Base-by-base conservation (phyloP, 257 asterid species). In the Forsythia suspensa region DNA sequence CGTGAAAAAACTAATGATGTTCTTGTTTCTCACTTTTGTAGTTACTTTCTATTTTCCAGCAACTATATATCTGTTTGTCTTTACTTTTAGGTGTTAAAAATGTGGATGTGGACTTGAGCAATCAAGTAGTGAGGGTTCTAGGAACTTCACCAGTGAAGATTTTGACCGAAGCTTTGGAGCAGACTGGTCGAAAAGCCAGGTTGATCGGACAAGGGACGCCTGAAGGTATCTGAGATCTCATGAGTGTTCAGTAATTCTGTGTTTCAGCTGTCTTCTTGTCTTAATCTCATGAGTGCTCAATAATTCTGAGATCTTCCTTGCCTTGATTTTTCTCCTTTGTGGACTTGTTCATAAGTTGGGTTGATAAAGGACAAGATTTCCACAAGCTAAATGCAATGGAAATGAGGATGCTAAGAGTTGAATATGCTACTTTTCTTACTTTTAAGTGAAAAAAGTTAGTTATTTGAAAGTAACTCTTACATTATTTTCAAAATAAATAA, bases 151-250 rank as follows among this genome's bases (percentile, higher is more conserved):
- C 95, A 21, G 93, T 93, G 82, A 95, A 92, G 86, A 80, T 52
- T 69, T 83, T 95, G 91, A 87, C 92, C 38, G 98, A 95, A 84
- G 98, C 98, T 59, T 82, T 95, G 81, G 97, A 92, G 79, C 99
- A 93, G 85, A 92, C 96, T 15, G 99, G 99, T 77, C 90, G 94
- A 43, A 95, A 92, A 80, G 96, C 99, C 70, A 79, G 98, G 68
- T 84, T 95, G 52, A 93, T 95, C 80, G 99, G 99, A 74, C 99
- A 95, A 84, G 99, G 99, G 72, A 84, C 72, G 65, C 97, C 97
- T 3, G 99, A 90, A 57, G 99, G 99, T 95, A 69, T n/a, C n/a
- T n/a, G n/a, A n/a, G n/a, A 21, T 7, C 66, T 7, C 55, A 48
- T 46, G 52, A 46, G 13, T 12, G 18, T 44, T 46, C 52, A 46